phyloP scores from a whole-genome alignment of 345 rosid genomes.

The Hibiscus mutabilis region DNA sequence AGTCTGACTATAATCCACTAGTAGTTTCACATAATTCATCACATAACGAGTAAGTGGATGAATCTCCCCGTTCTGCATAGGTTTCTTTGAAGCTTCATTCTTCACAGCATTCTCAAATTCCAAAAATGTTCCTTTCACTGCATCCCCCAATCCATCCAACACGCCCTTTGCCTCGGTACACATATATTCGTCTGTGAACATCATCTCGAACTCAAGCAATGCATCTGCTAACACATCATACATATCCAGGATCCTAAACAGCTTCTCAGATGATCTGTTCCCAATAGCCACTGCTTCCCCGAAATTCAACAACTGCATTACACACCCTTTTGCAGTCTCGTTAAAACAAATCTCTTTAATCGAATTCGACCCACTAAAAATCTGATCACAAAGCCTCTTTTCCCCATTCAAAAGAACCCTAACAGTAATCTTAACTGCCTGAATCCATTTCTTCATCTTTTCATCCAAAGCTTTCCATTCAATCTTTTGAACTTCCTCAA shows the following conservation, averaged over 20 bases:
- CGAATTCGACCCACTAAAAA: conserved; percentile 51
- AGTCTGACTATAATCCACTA: conserved; percentile 73
- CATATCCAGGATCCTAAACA: conserved; percentile 94
- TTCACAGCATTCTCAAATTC: conserved; percentile 85
- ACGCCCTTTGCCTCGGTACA: conserved; percentile 62
- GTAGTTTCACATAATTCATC: conserved; percentile 84
- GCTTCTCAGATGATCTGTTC: conserved; percentile 78
- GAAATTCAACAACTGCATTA: conserved; percentile 85
- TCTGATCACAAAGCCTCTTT: conserved; percentile 68
- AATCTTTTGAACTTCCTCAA: conserved; percentile 89
- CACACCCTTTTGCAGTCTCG: conserved; percentile 73
- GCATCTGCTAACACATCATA: conserved; percentile 69
- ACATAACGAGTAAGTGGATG: conserved; percentile 93
- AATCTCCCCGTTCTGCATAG: conserved; percentile 79
- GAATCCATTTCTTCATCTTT: conserved; percentile 97
- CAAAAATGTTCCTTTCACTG: conserved; percentile 76
- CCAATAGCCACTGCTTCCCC: conserved; percentile 89
- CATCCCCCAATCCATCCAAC: conserved; percentile 52
- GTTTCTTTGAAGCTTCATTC: conserved; percentile 70
- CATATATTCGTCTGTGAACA: conserved; percentile 54
- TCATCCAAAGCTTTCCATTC: conserved; percentile 91
- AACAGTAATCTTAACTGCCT: conserved; percentile 64
- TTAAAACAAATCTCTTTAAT: conserved; percentile 72
- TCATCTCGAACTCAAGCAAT: conserved; percentile 44
- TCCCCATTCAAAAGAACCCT: conserved; percentile 74